These are phyloP conservation scores for Fraxinus angustifolia DNA, from an alignment of 305 asterid species.

Conservation along the genomic window DNA sequence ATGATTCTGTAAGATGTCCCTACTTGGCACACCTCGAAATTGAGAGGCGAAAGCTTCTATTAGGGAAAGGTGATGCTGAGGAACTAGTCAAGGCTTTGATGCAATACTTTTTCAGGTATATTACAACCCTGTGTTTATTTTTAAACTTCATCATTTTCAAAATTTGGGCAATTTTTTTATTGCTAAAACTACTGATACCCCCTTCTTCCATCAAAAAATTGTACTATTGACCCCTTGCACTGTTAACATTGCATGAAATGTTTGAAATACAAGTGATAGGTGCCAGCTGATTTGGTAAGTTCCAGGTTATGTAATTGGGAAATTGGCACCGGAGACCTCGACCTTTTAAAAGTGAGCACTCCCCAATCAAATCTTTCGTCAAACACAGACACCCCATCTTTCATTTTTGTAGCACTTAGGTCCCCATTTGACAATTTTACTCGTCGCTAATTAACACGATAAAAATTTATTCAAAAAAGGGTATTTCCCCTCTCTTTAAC, in stretches of 20 bases:
- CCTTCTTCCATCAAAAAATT: not conserved
- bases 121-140: constrained; percentile 1
- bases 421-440: not conserved
- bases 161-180: not conserved
- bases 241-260: not conserved
- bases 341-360: not conserved
- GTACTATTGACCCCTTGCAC: not conserved
- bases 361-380: not conserved
- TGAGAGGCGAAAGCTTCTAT: constrained; percentile 66
- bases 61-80: constrained; percentile 62
- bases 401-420: not conserved
- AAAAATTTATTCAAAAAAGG: not conserved
- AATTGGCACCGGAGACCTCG: not conserved
- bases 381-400: not conserved
- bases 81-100: constrained; percentile 59
- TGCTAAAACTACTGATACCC: not conserved
- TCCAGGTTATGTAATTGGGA: not conserved
- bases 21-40: constrained; percentile 81
- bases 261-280: not conserved
- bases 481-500: not conserved
- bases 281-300: not conserved
- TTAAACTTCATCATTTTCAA: not conserved
- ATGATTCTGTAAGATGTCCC: constrained; percentile 67
- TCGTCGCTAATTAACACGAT: not conserved
- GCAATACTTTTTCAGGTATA: constrained; percentile 70